These are phyloP conservation scores for Pythium volutum DNA, from an alignment of 352 stramenopile genomes.

Conservation along the genomic window DNA sequence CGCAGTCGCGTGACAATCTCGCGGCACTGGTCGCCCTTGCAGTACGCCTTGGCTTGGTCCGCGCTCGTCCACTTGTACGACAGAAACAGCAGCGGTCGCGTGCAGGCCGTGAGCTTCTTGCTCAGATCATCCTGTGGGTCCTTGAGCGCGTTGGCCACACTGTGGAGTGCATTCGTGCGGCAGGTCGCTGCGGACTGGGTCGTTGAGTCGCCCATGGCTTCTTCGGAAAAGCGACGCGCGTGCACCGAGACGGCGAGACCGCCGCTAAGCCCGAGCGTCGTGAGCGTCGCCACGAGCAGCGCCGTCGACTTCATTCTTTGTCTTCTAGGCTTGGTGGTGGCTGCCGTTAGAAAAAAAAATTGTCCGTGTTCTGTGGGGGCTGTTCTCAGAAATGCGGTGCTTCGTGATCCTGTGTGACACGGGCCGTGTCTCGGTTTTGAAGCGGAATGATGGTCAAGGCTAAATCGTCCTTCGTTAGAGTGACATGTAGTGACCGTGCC, in stretches of 20 bases:
- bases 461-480: slow-evolving; percentile 4
- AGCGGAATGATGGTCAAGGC: slow-evolving; percentile 4
- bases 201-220: slow-evolving; percentile 1
- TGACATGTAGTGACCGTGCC: slow-evolving; percentile 15
- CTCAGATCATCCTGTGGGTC: slow-evolving; percentile 9
- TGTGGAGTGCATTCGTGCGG: not conserved
- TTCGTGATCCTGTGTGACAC: not conserved
- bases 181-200: not conserved
- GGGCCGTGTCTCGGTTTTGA: not conserved
- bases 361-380: not conserved
- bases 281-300: not conserved
- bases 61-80: slow-evolving; percentile 32
- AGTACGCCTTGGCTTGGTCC: slow-evolving; percentile 39
- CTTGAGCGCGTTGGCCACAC: not conserved
- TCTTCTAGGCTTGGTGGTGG: not conserved
- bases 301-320: not conserved
- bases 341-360: not conserved
- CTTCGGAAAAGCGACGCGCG: not conserved
- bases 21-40: slow-evolving; percentile 32
- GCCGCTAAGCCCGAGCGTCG: not conserved
- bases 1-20: slow-evolving; percentile 28
- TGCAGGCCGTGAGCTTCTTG: slow-evolving; percentile 25
- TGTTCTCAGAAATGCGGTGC: slow-evolving; percentile 4
- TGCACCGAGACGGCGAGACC: not conserved
- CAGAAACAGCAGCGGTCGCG: slow-evolving; percentile 33